phyloP scores from a whole-genome alignment of 1,139 yeast genomes.

The Debaryomyces subglobosus region DNA sequence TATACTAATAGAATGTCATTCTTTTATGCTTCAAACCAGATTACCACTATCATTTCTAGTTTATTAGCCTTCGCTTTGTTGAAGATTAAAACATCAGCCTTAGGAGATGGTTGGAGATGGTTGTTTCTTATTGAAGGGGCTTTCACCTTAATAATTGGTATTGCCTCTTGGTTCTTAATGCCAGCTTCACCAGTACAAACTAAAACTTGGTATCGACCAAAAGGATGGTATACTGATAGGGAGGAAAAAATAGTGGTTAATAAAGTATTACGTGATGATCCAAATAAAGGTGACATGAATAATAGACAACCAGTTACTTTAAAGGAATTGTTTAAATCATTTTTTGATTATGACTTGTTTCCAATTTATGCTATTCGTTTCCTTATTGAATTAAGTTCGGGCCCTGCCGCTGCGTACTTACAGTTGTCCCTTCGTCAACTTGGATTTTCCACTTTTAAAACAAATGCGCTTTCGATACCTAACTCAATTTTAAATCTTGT shows the following conservation, averaged over 20 bases:
- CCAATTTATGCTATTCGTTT: conserved; percentile 56
- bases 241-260: conserved; percentile 37
- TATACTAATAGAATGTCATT: conserved; percentile 28
- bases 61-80: conserved; percentile 20
- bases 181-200: conserved; percentile 38
- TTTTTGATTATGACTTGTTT: conserved; percentile 38
- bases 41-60: conserved; percentile 23
- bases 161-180: conserved; percentile 35
- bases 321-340: conserved; percentile 22
- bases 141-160: conserved; percentile 31
- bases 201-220: conserved; percentile 26
- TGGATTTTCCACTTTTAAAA: conserved; percentile 56
- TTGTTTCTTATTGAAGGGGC: conserved; percentile 39
- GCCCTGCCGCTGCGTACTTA: conserved; percentile 48
- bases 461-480: conserved; percentile 61
- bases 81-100: conserved; percentile 10
- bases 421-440: conserved; percentile 49
- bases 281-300: conserved; percentile 37
- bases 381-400: conserved; percentile 41
- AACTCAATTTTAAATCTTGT: conserved; percentile 32
- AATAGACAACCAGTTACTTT: conserved; percentile 32
- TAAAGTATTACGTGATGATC: conserved; percentile 35
- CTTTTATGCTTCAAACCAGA: conserved; percentile 26
- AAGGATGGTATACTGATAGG: conserved; percentile 42
- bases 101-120: conserved; percentile 36